These are phyloP conservation scores for Claviceps humidiphila DNA, from an alignment of 2,329 filamentous ascomycete species.

Conservation along the genomic window DNA sequence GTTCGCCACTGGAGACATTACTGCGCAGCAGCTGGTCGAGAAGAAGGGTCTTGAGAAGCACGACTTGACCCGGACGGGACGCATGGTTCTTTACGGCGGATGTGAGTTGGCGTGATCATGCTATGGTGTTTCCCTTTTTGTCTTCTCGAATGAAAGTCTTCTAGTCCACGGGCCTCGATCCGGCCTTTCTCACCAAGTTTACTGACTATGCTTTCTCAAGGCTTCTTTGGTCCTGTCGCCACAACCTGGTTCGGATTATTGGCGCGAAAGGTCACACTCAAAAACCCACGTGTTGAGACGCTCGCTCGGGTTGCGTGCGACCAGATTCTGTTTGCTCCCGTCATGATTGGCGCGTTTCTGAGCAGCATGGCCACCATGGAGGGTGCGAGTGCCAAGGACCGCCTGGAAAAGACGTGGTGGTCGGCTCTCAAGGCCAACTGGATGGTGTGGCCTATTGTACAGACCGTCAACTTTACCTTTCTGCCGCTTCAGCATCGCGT, in stretches of 20 bases:
- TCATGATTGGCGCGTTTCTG: conserved; percentile 70
- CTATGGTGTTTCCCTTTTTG: not conserved
- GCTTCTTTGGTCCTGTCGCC: conserved; percentile 75
- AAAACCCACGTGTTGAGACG: conserved; percentile 55
- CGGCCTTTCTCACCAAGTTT: not conserved
- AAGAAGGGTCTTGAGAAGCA: conserved; percentile 65
- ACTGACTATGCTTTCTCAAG: conserved; percentile 23
- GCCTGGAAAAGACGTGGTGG: conserved; percentile 57
- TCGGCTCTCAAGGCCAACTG: conserved; percentile 70
- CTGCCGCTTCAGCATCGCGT: conserved; percentile 74
- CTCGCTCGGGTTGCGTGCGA: conserved; percentile 66
- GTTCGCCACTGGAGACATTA: conserved; percentile 81
- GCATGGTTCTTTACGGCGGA: conserved; percentile 72
- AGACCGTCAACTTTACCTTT: conserved; percentile 77
- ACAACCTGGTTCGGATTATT: conserved; percentile 80
- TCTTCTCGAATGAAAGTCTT: not conserved
- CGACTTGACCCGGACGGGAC: conserved; percentile 55
- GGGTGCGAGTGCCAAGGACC: conserved; percentile 46
- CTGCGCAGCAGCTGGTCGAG: conserved; percentile 86
- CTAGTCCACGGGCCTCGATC: too few relatives aligned
- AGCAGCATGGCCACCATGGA: conserved; percentile 75
- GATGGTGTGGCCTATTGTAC: conserved; percentile 77
- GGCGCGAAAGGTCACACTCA: conserved; percentile 51
- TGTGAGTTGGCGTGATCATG: conserved; percentile 31
- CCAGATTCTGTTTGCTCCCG: conserved; percentile 73